A percentile compares a stretch with the other conserved stretches of the same genome.
phyloP scores from a whole-genome alignment of 331 rosid species.

The Quercus tomentella region DNA sequence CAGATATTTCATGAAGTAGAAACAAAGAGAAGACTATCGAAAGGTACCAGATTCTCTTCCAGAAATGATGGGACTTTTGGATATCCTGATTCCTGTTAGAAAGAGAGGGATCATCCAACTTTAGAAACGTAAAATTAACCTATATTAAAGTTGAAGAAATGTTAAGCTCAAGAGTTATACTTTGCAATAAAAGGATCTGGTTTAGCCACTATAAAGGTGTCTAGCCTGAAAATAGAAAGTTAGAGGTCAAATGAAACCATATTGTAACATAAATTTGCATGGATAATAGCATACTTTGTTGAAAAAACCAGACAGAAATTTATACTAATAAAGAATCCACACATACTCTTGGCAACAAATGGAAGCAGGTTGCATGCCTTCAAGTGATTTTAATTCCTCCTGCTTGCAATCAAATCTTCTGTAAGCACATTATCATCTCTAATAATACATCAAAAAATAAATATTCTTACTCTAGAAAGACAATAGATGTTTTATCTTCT shows the following conservation, averaged over 20 bases:
- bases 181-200: constrained; percentile 39
- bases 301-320: no score
- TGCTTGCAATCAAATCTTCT: constrained; percentile 1
- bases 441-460: background rate
- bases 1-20: background rate
- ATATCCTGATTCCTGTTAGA: constrained; percentile 21
- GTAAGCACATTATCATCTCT: background rate
- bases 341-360: constrained; percentile 41
- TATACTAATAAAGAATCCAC: background rate
- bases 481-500: background rate
- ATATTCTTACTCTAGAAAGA: background rate
- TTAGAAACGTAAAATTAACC: constrained; percentile 1
- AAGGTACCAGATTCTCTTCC: constrained; percentile 31
- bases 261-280: background rate
- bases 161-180: constrained; percentile 23
- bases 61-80: constrained; percentile 20
- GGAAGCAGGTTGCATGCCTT: constrained; percentile 39
- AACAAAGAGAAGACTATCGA: background rate
- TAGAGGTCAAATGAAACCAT: background rate
- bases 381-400: constrained; percentile 48
- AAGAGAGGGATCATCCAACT: background rate
- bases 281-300: no score
- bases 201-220: constrained; percentile 27
- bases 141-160: background rate
- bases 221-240: constrained; percentile 28